Percentiles rank a stretch among this genome's conserved stretches.
Evolutionary conservation across 2,329 filamentous ascomycete genomes (phyloP).

Genomic region (Fusarium lateritium): DNA sequence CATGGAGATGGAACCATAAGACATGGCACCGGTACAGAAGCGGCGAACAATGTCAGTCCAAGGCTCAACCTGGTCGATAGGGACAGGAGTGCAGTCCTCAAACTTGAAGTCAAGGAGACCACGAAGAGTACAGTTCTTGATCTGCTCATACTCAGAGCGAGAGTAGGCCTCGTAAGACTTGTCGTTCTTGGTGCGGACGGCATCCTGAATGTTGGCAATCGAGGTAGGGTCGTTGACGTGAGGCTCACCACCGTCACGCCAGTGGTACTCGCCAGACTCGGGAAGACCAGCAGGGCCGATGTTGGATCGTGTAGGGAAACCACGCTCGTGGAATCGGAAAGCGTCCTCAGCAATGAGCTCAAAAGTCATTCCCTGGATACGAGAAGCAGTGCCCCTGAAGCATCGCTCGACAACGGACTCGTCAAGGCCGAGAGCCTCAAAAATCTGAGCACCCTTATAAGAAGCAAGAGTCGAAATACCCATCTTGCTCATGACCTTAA

Average conservation of each 20-base stretch:
- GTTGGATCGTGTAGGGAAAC: constrained; percentile 86
- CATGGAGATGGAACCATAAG: constrained; percentile 98
- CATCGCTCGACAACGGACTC: constrained; percentile 93
- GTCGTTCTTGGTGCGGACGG: constrained; percentile 96
- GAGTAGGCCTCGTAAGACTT: constrained; percentile 99
- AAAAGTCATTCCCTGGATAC: constrained; percentile 94
- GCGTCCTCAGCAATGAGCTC: constrained; percentile 94
- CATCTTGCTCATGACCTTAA: constrained; percentile 99
- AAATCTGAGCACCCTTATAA: constrained; percentile 98
- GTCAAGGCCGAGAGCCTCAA: constrained; percentile 94
- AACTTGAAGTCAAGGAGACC: constrained; percentile 97
- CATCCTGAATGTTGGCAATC: constrained; percentile 97
- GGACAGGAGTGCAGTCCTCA: constrained; percentile 85
- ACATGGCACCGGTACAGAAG: constrained; percentile 98
- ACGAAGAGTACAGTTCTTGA: constrained; percentile 95
- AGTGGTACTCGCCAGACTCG: constrained; percentile 97
- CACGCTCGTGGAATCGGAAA: constrained; percentile 94
- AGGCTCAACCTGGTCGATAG: constrained; percentile 96
- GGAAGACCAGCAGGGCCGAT: constrained; percentile 83
- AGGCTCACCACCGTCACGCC: constrained; percentile 95
- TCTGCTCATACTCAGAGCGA: constrained; percentile 91
- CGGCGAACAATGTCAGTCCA: constrained; percentile 98
- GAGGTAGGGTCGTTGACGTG: constrained; percentile 96
- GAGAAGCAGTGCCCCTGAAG: constrained; percentile 93
- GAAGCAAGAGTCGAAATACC: constrained; percentile 96